Evolutionary conservation across 257 asterid genomes (phyloP).

Genomic region (Echium plantagineum): DNA sequence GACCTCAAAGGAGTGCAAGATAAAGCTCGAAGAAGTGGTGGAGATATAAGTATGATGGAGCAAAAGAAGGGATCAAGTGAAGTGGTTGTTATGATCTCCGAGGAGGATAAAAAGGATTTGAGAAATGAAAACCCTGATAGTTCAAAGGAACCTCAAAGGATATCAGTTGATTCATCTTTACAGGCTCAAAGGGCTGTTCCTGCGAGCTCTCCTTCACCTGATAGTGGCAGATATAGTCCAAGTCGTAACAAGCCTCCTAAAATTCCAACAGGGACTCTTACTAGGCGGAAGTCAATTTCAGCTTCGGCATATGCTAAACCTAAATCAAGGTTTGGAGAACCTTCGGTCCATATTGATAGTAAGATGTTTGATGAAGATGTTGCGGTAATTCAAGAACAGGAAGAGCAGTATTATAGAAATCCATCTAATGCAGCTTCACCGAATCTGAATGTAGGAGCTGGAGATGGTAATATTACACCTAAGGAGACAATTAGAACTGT

Average conservation of each 20-base stretch:
- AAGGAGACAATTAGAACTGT: conserved; percentile 29
- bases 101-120: conserved; percentile 33
- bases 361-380: conserved; percentile 27
- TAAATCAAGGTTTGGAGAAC: conserved; percentile 85
- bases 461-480: conserved; percentile 11
- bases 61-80: conserved; percentile 37
- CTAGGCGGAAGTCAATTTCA: conserved; percentile 44
- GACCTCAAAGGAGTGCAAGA: conserved; percentile 25
- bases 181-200: conserved; percentile 26
- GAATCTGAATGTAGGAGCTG: conserved; percentile 16
- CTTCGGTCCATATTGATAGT: conserved; percentile 31
- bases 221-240: conserved; percentile 28
- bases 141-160: conserved; percentile 24
- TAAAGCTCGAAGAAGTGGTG: conserved; percentile 17
- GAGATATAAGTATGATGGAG: conserved; percentile 49
- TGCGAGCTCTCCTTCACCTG: conserved; percentile 43
- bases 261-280: conserved; percentile 45
- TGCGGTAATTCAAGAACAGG: conserved; percentile 16
- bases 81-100: conserved; percentile 36
- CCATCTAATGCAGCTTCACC: conserved; percentile 46
- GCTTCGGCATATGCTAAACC: conserved; percentile 65
- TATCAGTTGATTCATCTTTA: conserved; percentile 25
- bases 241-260: conserved; percentile 64
- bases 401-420: conserved; percentile 15
- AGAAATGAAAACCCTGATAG: conserved; percentile 17